Percentiles rank a stretch among this genome's conserved stretches.
Evolutionary conservation across 2,329 filamentous ascomycete species (phyloP).

Genomic region (Raffaelea ambrosiae): DNA sequence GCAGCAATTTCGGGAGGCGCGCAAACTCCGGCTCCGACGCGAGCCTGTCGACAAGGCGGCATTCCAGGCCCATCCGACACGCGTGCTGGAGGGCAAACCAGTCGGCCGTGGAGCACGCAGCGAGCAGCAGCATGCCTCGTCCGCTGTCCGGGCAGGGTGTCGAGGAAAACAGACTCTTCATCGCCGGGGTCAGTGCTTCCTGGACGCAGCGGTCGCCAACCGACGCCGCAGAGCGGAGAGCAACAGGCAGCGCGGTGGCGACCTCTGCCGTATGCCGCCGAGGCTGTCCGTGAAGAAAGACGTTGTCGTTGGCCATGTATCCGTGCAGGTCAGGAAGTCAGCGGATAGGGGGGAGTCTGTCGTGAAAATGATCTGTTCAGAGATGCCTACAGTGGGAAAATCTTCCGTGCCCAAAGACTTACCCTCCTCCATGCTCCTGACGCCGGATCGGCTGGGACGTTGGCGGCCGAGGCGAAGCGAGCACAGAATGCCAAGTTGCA

Average conservation of each 20-base stretch:
- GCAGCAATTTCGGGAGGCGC: not conserved
- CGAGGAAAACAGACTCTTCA: not conserved
- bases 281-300: not conserved
- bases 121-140: not conserved
- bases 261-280: not conserved
- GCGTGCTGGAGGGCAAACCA: not conserved
- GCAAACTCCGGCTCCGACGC: not conserved
- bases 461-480: too few relatives aligned
- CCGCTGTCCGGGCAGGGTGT: not conserved
- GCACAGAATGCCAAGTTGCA: too few relatives aligned
- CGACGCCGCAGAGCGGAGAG: not conserved
- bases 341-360: too few relatives aligned
- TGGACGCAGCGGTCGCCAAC: not conserved
- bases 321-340: too few relatives aligned
- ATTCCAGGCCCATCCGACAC: not conserved
- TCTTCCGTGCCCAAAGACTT: too few relatives aligned
- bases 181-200: not conserved
- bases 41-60: not conserved
- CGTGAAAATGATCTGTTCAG: too few relatives aligned
- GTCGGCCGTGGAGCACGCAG: not conserved
- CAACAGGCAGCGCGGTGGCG: not conserved
- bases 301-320: not conserved
- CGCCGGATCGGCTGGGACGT: too few relatives aligned
- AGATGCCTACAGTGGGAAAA: too few relatives aligned
- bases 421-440: too few relatives aligned